Evolutionary conservation across 2,329 filamentous ascomycete genomes (phyloP).

Genomic region (Ceratocystis albifundus): DNA sequence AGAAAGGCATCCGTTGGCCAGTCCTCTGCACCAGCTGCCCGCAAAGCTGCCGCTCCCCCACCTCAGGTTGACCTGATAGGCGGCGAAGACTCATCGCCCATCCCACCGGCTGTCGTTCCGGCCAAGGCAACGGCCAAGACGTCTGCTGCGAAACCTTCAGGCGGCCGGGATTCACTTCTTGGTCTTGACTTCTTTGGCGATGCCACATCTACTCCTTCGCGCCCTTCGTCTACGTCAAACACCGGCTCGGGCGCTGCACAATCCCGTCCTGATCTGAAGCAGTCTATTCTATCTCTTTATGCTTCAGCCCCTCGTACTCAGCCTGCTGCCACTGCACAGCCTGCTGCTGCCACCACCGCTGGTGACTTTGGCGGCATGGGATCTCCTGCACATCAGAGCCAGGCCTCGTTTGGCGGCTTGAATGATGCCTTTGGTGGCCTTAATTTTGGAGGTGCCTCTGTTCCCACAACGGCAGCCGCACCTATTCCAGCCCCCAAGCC

Average conservation of each 20-base stretch:
- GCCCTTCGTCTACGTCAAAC: conserved; percentile 70
- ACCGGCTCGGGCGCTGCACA: conserved; percentile 49
- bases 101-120: conserved; percentile 35
- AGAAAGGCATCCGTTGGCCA: conserved; percentile 49
- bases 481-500: conserved; percentile 34
- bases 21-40: conserved; percentile 30
- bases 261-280: conserved; percentile 86
- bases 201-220: conserved; percentile 47
- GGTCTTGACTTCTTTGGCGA: conserved; percentile 87
- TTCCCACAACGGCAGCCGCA: conserved; percentile 30
- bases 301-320: conserved; percentile 69
- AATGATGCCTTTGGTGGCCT: conserved; percentile 58
- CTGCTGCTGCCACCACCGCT: conserved; percentile 43
- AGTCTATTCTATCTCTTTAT: conserved; percentile 92
- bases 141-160: conserved; percentile 56
- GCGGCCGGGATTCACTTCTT: conserved; percentile 74
- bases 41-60: conserved; percentile 15
- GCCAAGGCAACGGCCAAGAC: conserved; percentile 35
- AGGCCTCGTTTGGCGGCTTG: conserved; percentile 48
- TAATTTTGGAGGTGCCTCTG: conserved; percentile 31
- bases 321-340: conserved; percentile 35
- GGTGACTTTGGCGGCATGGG: conserved; percentile 55
- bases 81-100: conserved; percentile 54
- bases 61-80: conserved; percentile 68
- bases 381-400: conserved; percentile 46